phyloP scores from a whole-genome alignment of 495 filamentous ascomycete genomes.

The Podospora anserina region DNA sequence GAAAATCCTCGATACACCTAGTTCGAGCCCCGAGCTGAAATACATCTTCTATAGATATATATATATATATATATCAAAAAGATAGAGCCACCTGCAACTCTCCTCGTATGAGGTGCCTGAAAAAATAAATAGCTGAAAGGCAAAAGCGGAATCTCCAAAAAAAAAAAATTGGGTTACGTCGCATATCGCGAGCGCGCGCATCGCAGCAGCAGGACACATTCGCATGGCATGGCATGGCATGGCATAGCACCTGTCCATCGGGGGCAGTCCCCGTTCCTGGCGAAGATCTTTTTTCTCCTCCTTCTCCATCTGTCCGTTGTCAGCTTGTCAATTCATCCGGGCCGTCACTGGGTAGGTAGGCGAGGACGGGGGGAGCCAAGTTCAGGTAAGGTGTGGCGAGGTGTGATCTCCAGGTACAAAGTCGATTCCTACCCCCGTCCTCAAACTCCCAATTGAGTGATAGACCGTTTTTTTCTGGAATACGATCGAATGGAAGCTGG shows the following conservation, averaged over 20 bases:
- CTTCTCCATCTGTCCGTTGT: background rate
- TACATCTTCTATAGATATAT: no score
- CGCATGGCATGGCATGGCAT: background rate
- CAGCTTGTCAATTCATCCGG: background rate
- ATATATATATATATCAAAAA: no score
- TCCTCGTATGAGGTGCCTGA: no score
- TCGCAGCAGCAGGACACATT: background rate
- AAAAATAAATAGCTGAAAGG: no score
- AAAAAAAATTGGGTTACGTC: background rate
- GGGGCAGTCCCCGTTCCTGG: background rate
- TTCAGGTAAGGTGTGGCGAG: background rate
- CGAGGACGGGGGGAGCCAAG: background rate
- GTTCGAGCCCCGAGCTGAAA: no score
- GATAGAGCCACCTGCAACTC: no score
- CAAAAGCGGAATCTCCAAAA: background rate
- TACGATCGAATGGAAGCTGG: background rate
- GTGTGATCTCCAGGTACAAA: background rate
- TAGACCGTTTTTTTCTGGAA: background rate
- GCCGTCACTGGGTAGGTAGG: background rate
- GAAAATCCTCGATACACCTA: no score
- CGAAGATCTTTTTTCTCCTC: background rate
- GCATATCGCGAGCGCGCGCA: background rate
- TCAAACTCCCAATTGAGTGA: no score
- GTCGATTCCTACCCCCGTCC: no score
- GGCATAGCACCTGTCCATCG: background rate